phyloP scores from a whole-genome alignment of 139 green algal genomes.

The Coccomyxa sp. region DNA sequence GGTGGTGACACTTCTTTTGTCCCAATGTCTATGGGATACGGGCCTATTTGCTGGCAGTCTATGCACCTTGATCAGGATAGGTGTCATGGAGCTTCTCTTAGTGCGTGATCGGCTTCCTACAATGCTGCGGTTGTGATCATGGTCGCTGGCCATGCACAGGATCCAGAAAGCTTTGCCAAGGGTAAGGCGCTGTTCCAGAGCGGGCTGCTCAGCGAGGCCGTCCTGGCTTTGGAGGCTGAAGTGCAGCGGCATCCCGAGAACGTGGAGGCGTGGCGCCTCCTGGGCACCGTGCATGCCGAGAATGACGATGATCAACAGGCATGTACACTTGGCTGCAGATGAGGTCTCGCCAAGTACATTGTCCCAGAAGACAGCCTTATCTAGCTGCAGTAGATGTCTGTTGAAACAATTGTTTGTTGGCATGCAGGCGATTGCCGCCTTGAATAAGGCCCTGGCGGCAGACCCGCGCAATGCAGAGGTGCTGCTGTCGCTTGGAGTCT shows the following conservation, averaged over 20 bases:
- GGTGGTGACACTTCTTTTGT: too few species aligned
- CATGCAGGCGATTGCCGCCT: constrained; percentile 83
- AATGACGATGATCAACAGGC: constrained; percentile 95
- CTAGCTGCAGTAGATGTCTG: not conserved
- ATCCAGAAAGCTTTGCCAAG: constrained; percentile 54
- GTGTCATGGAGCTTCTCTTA: too few species aligned
- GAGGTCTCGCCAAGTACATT: not conserved
- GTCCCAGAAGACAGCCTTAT: not conserved
- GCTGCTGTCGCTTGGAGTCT: constrained; percentile 90
- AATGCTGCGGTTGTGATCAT: not conserved
- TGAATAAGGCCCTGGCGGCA: constrained; percentile 67
- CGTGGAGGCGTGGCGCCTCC: constrained; percentile 86
- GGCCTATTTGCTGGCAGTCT: too few species aligned
- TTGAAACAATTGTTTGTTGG: not conserved
- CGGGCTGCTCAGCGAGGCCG: constrained; percentile 86
- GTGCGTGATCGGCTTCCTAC: not conserved
- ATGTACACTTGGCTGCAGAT: not conserved
- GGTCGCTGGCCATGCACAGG: constrained; percentile 5
- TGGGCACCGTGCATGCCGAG: constrained; percentile 95
- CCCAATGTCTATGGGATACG: too few species aligned
- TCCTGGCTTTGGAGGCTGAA: constrained; percentile 92
- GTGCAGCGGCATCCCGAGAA: constrained; percentile 70
- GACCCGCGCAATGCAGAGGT: constrained; percentile 80
- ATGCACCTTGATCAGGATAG: too few species aligned
- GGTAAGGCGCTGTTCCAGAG: constrained; percentile 80